Conservation (phyloP, 192 early-diverging fungal genomes). For the Coemansia sp. region DNA sequence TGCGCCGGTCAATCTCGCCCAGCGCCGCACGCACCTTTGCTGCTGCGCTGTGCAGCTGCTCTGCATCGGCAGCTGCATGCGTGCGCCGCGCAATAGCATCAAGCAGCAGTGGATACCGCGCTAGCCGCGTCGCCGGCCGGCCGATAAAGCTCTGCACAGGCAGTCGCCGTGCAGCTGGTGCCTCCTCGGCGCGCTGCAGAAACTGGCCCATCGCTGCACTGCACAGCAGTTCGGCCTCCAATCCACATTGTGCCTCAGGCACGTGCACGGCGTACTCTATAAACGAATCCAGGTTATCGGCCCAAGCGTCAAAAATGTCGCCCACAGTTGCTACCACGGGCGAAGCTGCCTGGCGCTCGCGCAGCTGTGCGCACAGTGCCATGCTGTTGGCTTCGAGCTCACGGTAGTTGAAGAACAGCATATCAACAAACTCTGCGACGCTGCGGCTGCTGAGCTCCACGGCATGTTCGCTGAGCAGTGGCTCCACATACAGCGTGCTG, state of each 20-base stretch:
- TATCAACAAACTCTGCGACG: slow-evolving; percentile 64
- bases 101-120: slow-evolving; percentile 82
- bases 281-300: slow-evolving; percentile 68
- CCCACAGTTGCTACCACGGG: slow-evolving; percentile 75
- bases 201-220: slow-evolving; percentile 72
- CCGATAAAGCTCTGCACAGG: slow-evolving; percentile 86
- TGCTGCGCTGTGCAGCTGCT: slow-evolving; percentile 21
- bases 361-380: slow-evolving; percentile 57
- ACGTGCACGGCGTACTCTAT: slow-evolving; percentile 85
- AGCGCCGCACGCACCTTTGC: slow-evolving; percentile 38
- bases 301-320: slow-evolving; percentile 77
- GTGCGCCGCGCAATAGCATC: slow-evolving; percentile 76
- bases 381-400: slow-evolving; percentile 62
- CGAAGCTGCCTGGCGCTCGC: slow-evolving; percentile 55
- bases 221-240: slow-evolving; percentile 73
- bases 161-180: slow-evolving; percentile 73
- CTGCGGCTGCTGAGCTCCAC: slow-evolving; percentile 26
- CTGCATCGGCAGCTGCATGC: slow-evolving; percentile 55
- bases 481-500: slow-evolving; percentile 67
- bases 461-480: slow-evolving; percentile 43
- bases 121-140: slow-evolving; percentile 83
- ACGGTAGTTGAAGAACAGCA: slow-evolving; percentile 76
- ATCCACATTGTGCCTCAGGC: slow-evolving; percentile 69
- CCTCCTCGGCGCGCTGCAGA: slow-evolving; percentile 71
- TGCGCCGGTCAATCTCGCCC: slow-evolving; percentile 40